Percentiles rank a stretch among this genome's conserved stretches.
Evolutionary conservation across 2,329 filamentous ascomycete species (phyloP).

Genomic region (Colletotrichum lini): DNA sequence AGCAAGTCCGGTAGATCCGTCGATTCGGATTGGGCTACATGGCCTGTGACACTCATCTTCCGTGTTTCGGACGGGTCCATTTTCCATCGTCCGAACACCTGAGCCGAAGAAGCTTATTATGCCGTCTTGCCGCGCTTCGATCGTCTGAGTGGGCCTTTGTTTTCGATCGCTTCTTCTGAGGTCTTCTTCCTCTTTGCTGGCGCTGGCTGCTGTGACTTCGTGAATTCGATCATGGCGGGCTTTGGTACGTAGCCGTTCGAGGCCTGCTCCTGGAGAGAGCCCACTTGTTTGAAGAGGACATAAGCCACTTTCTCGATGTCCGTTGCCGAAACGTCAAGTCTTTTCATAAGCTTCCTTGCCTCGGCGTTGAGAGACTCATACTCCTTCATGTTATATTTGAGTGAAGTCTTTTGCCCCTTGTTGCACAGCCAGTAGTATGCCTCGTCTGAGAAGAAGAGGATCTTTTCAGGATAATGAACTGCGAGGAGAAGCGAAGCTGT

Average conservation of each 20-base stretch:
- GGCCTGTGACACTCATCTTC: not conserved
- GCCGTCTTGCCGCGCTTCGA: slow-evolving; percentile 49
- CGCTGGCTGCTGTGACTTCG: slow-evolving; percentile 33
- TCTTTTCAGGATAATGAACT: slow-evolving; percentile 69
- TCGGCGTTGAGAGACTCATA: slow-evolving; percentile 70
- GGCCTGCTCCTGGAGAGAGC: not conserved
- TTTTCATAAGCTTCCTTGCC: slow-evolving; percentile 59
- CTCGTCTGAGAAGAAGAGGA: slow-evolving; percentile 87
- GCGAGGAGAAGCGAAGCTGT: slow-evolving; percentile 83
- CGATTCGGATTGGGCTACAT: slow-evolving; percentile 43
- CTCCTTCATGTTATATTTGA: slow-evolving; percentile 80
- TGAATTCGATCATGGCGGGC: not conserved
- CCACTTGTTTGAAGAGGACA: slow-evolving; percentile 69
- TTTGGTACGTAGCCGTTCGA: not conserved
- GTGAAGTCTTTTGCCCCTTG: slow-evolving; percentile 62
- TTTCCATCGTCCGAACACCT: slow-evolving; percentile 18
- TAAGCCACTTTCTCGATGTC: slow-evolving; percentile 81
- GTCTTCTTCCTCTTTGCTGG: slow-evolving; percentile 45
- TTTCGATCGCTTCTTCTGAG: slow-evolving; percentile 40
- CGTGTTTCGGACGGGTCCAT: not conserved
- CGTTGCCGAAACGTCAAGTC: slow-evolving; percentile 69
- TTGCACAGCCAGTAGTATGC: slow-evolving; percentile 80
- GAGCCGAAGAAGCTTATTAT: slow-evolving; percentile 28
- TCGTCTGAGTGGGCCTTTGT: slow-evolving; percentile 43
- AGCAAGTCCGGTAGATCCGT: slow-evolving; percentile 35